These are phyloP conservation scores for Canavalia gladiata DNA, from an alignment of 306 rosid genomes.

Conservation along the genomic window DNA sequence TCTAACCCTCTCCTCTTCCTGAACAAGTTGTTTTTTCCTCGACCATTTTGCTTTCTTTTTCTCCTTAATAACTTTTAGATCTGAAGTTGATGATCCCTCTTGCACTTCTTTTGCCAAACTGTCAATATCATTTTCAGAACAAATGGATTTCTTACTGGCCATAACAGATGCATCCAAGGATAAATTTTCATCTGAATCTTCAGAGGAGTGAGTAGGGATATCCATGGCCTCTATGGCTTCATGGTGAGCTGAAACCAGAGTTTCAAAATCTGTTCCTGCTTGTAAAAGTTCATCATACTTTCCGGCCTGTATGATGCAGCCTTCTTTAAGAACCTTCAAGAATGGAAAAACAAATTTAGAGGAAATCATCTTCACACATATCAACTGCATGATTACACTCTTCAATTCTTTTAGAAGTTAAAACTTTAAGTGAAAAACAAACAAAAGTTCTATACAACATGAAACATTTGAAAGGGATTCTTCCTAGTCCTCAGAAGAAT, in stretches of 20 bases:
- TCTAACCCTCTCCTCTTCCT: conserved; percentile 99
- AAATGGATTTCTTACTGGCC: conserved; percentile 59
- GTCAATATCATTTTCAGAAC: conserved; percentile 66
- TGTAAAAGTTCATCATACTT: conserved; percentile 94
- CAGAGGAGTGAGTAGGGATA: conserved; percentile 88
- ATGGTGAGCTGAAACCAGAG: conserved; percentile 95
- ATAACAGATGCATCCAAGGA: conserved; percentile 61
- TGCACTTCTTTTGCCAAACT: conserved; percentile 87
- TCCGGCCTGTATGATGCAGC: conserved; percentile 90
- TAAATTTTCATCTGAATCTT: conserved; percentile 84
- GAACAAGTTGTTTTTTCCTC: conserved; percentile 95
- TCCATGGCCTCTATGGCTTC: conserved; percentile 99
- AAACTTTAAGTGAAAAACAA: conserved; percentile 25
- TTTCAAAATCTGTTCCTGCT: conserved; percentile 95
- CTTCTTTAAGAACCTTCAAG: conserved; percentile 90
- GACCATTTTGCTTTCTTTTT: conserved; percentile 90
- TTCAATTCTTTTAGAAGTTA: no score
- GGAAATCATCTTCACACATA: conserved; percentile 33
- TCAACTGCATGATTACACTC: conserved; percentile 24
- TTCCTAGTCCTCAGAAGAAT: conserved; percentile 17
- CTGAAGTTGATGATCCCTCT: conserved; percentile 78
- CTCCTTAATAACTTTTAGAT: conserved; percentile 80
- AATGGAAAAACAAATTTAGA: conserved; percentile 48
- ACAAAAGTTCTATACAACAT: conserved; percentile 2
- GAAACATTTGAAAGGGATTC: conserved; percentile 13